phyloP scores from a whole-genome alignment of 345 rosid species.

The Arabidopsis arenosa region DNA sequence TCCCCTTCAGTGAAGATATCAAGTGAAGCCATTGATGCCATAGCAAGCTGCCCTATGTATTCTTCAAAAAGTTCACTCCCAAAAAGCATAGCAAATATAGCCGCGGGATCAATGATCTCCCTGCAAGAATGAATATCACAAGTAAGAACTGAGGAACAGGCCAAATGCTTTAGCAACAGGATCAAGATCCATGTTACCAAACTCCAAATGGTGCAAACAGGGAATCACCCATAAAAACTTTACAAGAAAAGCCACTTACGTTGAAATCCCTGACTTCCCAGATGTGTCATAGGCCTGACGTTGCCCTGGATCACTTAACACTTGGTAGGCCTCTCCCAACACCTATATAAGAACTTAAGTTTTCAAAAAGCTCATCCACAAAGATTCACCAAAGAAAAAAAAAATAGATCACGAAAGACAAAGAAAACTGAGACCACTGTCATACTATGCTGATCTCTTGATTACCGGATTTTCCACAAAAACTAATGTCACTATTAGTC shows the following conservation, averaged over 20 bases:
- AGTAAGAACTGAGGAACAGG: constrained; percentile 11
- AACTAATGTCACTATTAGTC: constrained; percentile 11
- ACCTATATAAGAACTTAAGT: constrained; percentile 51
- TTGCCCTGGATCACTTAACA: constrained; percentile 86
- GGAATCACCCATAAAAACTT: neutral
- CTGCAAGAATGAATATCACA: constrained; percentile 50
- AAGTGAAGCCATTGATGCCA: constrained; percentile 86
- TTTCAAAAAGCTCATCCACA: constrained; percentile 12
- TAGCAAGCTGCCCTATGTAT: constrained; percentile 88
- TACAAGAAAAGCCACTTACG: constrained; percentile 64
- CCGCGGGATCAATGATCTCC: constrained; percentile 88
- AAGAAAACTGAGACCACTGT: neutral
- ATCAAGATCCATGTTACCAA: constrained; percentile 27
- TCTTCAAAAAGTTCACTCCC: constrained; percentile 97
- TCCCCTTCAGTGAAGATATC: constrained; percentile 54
- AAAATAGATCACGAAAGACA: neutral
- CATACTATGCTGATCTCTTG: constrained; percentile 13
- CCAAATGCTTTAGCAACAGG: constrained; percentile 14
- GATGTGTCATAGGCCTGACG: constrained; percentile 88
- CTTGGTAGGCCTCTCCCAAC: constrained; percentile 98
- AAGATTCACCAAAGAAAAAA: constrained; percentile 21
- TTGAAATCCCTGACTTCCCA: constrained; percentile 96
- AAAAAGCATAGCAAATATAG: constrained; percentile 89
- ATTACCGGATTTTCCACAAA: neutral
- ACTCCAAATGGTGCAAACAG: constrained; percentile 18